These are phyloP conservation scores for Naganishia friedmannii DNA, from an alignment of 768 basidiomycete genomes.

Conservation along the genomic window DNA sequence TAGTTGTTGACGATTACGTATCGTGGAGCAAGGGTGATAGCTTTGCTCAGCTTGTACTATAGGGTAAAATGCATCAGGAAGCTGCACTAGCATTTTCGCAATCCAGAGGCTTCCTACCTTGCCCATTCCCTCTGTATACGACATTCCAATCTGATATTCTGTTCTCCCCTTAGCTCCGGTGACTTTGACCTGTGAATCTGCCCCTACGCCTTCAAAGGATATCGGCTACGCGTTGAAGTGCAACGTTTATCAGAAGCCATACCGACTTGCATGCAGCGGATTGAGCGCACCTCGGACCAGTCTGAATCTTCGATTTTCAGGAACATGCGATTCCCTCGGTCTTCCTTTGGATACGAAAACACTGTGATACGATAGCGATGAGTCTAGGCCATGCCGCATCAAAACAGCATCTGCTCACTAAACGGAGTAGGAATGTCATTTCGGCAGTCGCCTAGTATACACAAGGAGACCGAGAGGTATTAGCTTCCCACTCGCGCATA, in stretches of 20 bases:
- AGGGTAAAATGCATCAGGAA: slow-evolving; percentile 7
- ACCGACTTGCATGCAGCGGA: not conserved
- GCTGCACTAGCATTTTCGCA: not conserved
- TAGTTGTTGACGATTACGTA: slow-evolving; percentile 85
- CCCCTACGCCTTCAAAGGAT: slow-evolving; percentile 84
- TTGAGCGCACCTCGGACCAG: slow-evolving; percentile 76
- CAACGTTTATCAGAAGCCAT: slow-evolving; percentile 1
- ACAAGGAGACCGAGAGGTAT: not conserved
- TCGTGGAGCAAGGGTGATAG: slow-evolving; percentile 84
- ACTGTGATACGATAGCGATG: slow-evolving; percentile 57
- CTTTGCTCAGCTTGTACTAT: slow-evolving; percentile 85
- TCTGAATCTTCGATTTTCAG: slow-evolving; percentile 75
- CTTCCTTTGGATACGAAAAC: slow-evolving; percentile 71
- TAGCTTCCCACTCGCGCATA: not conserved
- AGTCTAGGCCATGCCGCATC: not conserved
- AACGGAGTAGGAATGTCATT: slow-evolving; percentile 64
- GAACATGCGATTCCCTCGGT: slow-evolving; percentile 76
- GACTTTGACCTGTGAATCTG: slow-evolving; percentile 78
- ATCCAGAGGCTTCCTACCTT: slow-evolving; percentile 55
- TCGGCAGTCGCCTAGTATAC: slow-evolving; percentile 45
- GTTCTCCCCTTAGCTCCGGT: slow-evolving; percentile 64
- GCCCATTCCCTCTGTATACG: slow-evolving; percentile 89
- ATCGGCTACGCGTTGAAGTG: slow-evolving; percentile 59
- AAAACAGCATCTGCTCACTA: slow-evolving; percentile 57
- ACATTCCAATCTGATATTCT: slow-evolving; percentile 73